Evolutionary conservation across 148 eudicot species (phyloP).

Genomic region (Heliamphora exappendiculata): DNA sequence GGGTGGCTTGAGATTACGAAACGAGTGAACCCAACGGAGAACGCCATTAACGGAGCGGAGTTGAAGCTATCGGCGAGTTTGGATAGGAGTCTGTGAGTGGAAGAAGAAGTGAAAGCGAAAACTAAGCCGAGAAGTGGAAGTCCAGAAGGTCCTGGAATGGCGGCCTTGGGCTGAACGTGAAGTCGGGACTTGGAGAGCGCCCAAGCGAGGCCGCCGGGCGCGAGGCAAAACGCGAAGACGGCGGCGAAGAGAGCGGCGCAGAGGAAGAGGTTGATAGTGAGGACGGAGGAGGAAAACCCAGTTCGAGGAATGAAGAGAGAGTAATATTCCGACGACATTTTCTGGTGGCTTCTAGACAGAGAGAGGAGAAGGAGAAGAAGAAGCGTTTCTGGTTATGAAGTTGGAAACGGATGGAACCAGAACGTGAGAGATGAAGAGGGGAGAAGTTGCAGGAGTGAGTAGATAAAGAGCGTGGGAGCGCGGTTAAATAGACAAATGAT

Average conservation of each 20-base stretch:
- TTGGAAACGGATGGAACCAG: too few species aligned
- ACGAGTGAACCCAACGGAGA: conserved; percentile 71
- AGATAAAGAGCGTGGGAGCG: too few species aligned
- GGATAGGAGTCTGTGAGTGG: conserved; percentile 43
- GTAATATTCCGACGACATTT: conserved; percentile 1
- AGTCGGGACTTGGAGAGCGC: conserved; percentile 27
- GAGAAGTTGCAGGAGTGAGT: too few species aligned
- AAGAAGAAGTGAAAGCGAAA: conserved; percentile 30
- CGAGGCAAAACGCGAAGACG: conserved; percentile 36
- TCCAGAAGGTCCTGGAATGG: conserved; percentile 73
- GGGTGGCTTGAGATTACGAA: conserved; percentile 60
- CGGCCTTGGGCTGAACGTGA: conserved; percentile 9
- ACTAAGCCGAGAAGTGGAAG: conserved; percentile 49
- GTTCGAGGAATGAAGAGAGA: conserved; percentile 11
- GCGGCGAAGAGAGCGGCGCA: conserved; percentile 22
- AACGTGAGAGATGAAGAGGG: too few species aligned
- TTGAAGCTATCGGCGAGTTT: conserved; percentile 15
- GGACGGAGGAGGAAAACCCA: conserved; percentile 1
- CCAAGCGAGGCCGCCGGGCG: conserved; percentile 88
- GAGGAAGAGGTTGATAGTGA: conserved; percentile 17
- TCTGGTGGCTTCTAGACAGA: too few species aligned
- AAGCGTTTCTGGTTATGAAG: too few species aligned
- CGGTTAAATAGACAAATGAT: too few species aligned
- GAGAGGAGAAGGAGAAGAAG: too few species aligned
- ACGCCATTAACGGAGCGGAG: conserved; percentile 54